A percentile compares a stretch with the other conserved stretches of the same genome.
Evolutionary conservation across 2,329 filamentous ascomycete genomes (phyloP).

Genomic region (Ceratocystis cacaofunesta): DNA sequence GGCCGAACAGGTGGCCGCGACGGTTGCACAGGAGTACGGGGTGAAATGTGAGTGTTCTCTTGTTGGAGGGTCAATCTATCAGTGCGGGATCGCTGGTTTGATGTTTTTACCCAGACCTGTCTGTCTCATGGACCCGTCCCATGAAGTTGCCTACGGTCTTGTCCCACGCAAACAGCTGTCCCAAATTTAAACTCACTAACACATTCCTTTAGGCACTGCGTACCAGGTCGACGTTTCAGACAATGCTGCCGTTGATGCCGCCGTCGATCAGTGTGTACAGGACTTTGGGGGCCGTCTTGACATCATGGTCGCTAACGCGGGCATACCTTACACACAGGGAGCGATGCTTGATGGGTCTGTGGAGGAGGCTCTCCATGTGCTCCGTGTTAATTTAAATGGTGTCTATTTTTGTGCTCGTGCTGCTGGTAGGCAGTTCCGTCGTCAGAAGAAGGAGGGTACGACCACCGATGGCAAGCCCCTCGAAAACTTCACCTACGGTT

Average conservation of each 20-base stretch:
- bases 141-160: neutral
- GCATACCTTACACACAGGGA: slow-evolving; percentile 52
- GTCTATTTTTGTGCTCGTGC: slow-evolving; percentile 64
- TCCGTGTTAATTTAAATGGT: slow-evolving; percentile 58
- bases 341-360: slow-evolving; percentile 50
- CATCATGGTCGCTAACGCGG: slow-evolving; percentile 44
- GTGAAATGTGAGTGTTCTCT: slow-evolving; percentile 44
- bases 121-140: neutral
- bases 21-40: slow-evolving; percentile 26
- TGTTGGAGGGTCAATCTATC: neutral
- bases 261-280: slow-evolving; percentile 33
- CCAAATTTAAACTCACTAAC: neutral
- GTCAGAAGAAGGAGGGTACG: slow-evolving; percentile 54
- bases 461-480: slow-evolving; percentile 47
- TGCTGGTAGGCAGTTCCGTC: slow-evolving; percentile 53
- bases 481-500: slow-evolving; percentile 46
- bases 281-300: slow-evolving; percentile 27
- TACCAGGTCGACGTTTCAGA: slow-evolving; percentile 40
- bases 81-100: too few species aligned
- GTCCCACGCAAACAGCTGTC: neutral
- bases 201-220: slow-evolving; percentile 36
- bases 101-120: neutral
- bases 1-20: slow-evolving; percentile 20
- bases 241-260: slow-evolving; percentile 40
- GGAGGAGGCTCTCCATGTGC: slow-evolving; percentile 50